Conservation (phyloP, 176 grass and related monocot genomes). For the Musa troglodytarum region DNA sequence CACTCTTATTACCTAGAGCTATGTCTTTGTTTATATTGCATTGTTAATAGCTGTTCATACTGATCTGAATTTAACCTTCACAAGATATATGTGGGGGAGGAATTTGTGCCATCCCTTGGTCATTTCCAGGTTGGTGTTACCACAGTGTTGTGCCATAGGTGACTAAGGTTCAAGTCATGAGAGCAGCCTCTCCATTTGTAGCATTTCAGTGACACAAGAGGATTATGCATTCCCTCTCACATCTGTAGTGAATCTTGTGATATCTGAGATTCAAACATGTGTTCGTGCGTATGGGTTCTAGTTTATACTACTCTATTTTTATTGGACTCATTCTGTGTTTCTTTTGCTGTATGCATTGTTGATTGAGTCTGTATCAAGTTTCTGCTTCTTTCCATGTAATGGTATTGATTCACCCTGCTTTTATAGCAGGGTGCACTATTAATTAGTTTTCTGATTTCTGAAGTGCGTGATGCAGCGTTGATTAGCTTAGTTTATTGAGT, state of each 20-base stretch:
- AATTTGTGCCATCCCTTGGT: background rate
- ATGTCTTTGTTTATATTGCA: no score
- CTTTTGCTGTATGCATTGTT: background rate
- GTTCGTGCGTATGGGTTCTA: background rate
- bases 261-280: background rate
- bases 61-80: slow-evolving; percentile 1
- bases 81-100: background rate
- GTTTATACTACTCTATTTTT: background rate
- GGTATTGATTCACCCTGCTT: background rate
- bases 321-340: background rate
- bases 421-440: no score
- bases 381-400: background rate
- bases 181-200: background rate
- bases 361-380: background rate
- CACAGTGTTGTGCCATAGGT: background rate
- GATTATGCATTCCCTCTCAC: background rate
- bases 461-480: background rate
- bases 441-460: no score
- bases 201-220: background rate
- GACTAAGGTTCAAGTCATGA: background rate
- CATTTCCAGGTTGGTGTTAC: background rate
- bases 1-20: no score
- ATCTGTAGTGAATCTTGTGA: background rate
- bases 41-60: background rate
- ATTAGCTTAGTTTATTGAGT: background rate